Percentiles rank a stretch among this genome's conserved stretches.
Conservation (phyloP, 2,329 filamentous ascomycete species). For the Amauroascus niger region DNA sequence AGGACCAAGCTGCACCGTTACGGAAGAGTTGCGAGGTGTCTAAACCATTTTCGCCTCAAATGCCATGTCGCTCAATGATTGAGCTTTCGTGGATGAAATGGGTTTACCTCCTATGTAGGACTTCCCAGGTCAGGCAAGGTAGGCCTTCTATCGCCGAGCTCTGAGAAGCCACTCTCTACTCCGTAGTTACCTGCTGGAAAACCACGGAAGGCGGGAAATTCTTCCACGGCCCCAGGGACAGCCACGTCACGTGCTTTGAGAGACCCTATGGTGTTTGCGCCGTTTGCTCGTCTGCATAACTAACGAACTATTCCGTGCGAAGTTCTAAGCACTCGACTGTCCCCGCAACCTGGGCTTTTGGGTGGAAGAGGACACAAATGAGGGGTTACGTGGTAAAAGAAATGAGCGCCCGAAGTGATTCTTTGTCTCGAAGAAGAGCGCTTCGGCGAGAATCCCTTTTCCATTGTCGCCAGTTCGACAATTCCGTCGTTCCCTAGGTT, state of each 20-base stretch:
- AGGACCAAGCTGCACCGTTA: background rate
- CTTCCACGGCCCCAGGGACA: background rate
- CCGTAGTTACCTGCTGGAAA: no score
- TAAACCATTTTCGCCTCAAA: background rate
- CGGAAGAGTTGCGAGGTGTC: background rate
- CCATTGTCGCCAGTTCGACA: no score
- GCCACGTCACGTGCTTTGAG: background rate
- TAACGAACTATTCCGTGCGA: no score
- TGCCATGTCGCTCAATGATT: background rate
- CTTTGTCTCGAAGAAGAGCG: no score
- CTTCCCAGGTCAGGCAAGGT: background rate
- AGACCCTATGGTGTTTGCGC: background rate
- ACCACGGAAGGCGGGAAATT: background rate
- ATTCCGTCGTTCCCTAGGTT: no score
- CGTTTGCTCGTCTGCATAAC: no score
- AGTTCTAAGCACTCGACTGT: no score
- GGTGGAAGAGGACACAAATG: no score
- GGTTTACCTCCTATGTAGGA: background rate
- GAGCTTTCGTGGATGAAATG: background rate
- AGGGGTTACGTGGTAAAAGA: no score
- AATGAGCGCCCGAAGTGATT: no score
- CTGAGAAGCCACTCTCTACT: background rate
- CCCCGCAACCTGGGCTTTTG: no score
- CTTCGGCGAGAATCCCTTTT: no score
- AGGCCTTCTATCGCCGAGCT: conserved; percentile 4